Conservation (phyloP, 2,329 filamentous ascomycete genomes). For the Didymella exigua region DNA sequence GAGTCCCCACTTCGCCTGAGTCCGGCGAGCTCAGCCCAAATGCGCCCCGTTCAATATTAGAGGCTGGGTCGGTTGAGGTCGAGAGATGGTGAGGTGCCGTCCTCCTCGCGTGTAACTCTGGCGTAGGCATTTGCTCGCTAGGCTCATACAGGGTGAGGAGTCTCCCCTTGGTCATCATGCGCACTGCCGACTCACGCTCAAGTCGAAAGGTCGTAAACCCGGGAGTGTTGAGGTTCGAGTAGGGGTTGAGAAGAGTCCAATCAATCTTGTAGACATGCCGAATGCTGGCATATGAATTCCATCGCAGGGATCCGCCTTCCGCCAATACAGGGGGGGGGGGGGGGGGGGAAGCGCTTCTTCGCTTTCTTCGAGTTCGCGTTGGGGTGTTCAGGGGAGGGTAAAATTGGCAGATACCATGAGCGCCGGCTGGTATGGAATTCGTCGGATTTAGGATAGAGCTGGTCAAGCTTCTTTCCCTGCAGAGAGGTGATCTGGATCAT, state of each 20-base stretch:
- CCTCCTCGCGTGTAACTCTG: background rate
- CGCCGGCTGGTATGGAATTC: slow-evolving; percentile 42
- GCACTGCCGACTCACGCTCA: slow-evolving; percentile 33
- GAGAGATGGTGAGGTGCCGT: slow-evolving; percentile 7
- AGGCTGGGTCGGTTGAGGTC: background rate
- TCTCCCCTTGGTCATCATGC: slow-evolving; percentile 35
- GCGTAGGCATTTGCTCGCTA: slow-evolving; percentile 24
- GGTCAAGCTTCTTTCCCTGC: slow-evolving; percentile 39
- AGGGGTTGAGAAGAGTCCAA: slow-evolving; percentile 34
- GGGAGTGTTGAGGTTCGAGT: slow-evolving; percentile 34
- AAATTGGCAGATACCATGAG: slow-evolving; percentile 44
- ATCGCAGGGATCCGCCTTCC: slow-evolving; percentile 30
- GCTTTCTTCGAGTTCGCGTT: slow-evolving; percentile 41
- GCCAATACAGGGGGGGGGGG: slow-evolving; percentile 36
- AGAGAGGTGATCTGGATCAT: slow-evolving; percentile 41
- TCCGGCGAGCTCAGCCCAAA: background rate
- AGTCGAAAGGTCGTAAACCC: slow-evolving; percentile 24
- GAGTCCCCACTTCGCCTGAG: background rate
- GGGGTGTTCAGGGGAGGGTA: slow-evolving; percentile 39
- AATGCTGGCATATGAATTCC: slow-evolving; percentile 45
- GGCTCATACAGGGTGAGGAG: slow-evolving; percentile 37
- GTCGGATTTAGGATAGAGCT: slow-evolving; percentile 41
- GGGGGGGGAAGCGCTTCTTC: slow-evolving; percentile 38
- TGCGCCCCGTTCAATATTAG: background rate
- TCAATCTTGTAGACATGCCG: slow-evolving; percentile 44